phyloP scores from a whole-genome alignment of 1,284 basidiomycete species.

The Rhodotorula sp. region DNA sequence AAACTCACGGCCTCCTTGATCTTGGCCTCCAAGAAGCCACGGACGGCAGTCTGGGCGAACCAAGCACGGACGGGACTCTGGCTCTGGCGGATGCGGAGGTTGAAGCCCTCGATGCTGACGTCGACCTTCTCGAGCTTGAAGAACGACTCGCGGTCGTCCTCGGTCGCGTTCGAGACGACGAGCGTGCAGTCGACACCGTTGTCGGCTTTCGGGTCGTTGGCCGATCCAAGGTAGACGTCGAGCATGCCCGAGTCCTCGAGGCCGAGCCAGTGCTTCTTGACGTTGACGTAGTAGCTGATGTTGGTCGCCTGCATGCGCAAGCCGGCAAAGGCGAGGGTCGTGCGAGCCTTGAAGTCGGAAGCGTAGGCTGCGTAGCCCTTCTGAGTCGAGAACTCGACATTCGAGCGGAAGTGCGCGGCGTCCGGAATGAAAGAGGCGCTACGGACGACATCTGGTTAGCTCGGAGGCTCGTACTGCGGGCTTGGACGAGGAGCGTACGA shows the following conservation, averaged over 20 bases:
- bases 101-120: constrained; percentile 50
- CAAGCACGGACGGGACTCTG: constrained; percentile 46
- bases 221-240: constrained; percentile 51
- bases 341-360: constrained; percentile 23
- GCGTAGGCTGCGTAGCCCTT: constrained; percentile 36
- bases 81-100: constrained; percentile 43
- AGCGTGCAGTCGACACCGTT: constrained; percentile 52
- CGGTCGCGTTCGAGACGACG: constrained; percentile 44
- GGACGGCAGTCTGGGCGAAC: constrained; percentile 43
- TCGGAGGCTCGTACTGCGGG: background rate
- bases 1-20: constrained; percentile 29
- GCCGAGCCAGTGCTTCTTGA: constrained; percentile 18
- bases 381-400: constrained; percentile 49
- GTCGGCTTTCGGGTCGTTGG: constrained; percentile 47
- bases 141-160: constrained; percentile 53
- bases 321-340: constrained; percentile 34
- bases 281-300: constrained; percentile 53
- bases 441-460: background rate
- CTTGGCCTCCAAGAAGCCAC: constrained; percentile 43
- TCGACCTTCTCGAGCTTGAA: constrained; percentile 54
- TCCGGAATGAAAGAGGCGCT: constrained; percentile 53
- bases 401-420: constrained; percentile 51
- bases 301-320: constrained; percentile 48
- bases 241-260: constrained; percentile 49
- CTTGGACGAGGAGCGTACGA: constrained; percentile 30